phyloP scores from a whole-genome alignment of 2,329 filamentous ascomycete species.

The Pseudogymnoascus sp. region DNA sequence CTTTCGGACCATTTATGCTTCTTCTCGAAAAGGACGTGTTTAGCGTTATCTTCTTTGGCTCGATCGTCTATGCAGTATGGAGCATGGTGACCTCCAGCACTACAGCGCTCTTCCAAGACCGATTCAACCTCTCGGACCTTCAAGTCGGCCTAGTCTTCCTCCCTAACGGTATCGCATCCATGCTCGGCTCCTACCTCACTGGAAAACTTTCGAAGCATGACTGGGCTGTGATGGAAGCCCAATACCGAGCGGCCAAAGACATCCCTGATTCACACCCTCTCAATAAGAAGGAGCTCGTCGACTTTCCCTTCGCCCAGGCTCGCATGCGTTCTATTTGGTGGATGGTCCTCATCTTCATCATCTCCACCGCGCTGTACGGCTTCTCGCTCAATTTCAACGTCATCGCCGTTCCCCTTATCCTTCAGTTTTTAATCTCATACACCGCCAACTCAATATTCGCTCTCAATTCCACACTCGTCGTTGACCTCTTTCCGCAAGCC shows the following conservation, averaged over 20 bases:
- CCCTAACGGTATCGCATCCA: constrained; percentile 37
- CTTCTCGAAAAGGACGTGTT: constrained; percentile 43
- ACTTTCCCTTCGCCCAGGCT: constrained; percentile 38
- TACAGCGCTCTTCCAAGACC: constrained; percentile 34
- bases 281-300: constrained; percentile 29
- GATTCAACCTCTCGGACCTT: constrained; percentile 35
- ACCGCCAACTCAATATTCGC: constrained; percentile 32
- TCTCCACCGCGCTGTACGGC: constrained; percentile 33
- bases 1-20: constrained; percentile 36
- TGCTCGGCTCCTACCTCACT: constrained; percentile 35
- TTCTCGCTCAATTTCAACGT: constrained; percentile 26
- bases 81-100: constrained; percentile 44
- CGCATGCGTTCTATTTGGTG: constrained; percentile 33
- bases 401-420: constrained; percentile 29
- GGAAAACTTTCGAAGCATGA: constrained; percentile 38
- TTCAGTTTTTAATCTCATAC: constrained; percentile 32
- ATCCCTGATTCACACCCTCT: constrained; percentile 26
- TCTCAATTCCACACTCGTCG: constrained; percentile 30
- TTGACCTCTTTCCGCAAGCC: constrained; percentile 32
- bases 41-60: constrained; percentile 38
- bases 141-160: constrained; percentile 38
- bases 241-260: constrained; percentile 30
- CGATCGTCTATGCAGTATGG: constrained; percentile 42
- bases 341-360: constrained; percentile 34
- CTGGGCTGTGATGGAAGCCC: constrained; percentile 31